Base-by-base conservation (phyloP, 2,329 filamentous ascomycete species). In the Trichoderma atrobrunneum region DNA sequence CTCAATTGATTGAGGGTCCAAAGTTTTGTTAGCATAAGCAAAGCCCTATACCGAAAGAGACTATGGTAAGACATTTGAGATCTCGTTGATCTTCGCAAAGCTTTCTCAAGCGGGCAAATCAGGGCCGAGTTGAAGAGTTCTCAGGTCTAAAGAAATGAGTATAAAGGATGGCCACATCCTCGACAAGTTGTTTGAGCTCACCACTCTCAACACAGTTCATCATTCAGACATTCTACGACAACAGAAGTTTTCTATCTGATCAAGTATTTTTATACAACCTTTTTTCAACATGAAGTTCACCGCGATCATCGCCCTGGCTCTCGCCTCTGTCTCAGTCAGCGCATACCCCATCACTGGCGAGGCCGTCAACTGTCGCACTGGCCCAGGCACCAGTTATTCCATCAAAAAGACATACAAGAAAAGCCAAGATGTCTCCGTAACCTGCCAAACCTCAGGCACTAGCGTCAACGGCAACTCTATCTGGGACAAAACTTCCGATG, bases 401-500 rank as follows among this genome's bases (percentile, higher is more conserved):
- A 54, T 74, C 63, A 69, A 69, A 8, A 73, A 70, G 51, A 73
- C 64, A 18, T 74, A 72, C 60, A 64, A 69, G 24, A 74, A 74
- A 56, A 65, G 56, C 68, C 57, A 68, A 32, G 51, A 74, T 34
- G 64, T 74, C 60, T 68, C 48, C 26, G 64, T 74, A 21, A 71
- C 59, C 54, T 74, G 73, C 72, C 73, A 74, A 43, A 73, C 72
- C 21, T 28, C 72, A 21, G 73, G 74, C 32, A 59, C 61, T 4
- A 70, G 59, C 11, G 57, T 74, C 62, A 70, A 70, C 39, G 72
- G 73, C 26, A 70, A 67, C 34, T 59, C 28, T 24, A 72, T 74
- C 64, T 74, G 73, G 73, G 72, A 74, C 56, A 74, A 73, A 61
- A 74, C 72, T 12, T 18, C 62, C 2, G 70, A 74, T 32, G 71